Evolutionary conservation across 345 rosid genomes (phyloP), one percentile per base, ranked within the genome.

Genomic region (Melastoma malabathricum): DNA sequence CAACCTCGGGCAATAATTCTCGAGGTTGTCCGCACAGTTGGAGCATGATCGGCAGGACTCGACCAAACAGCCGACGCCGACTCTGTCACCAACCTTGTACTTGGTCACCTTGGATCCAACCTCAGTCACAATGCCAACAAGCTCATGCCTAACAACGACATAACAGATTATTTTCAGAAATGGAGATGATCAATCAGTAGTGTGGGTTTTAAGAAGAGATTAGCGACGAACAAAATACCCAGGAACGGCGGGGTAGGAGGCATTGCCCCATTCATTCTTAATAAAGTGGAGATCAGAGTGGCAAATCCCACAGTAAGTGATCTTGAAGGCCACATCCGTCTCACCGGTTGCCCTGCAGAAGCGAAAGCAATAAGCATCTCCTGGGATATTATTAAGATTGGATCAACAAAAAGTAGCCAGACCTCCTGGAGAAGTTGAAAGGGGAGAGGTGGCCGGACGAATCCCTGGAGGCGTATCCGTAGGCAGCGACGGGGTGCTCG

Each of bases 291-390:
- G 59, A 57, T 75, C 75, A 2, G 71, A 58, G 41, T 75, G 81
- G 44, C 81, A 75, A 23, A 72, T 60, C 17, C 77, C 77, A 47
- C 77, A 75, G 7, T 66, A 72, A 45, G 66, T 23, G 19, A 75
- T 61, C 43, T 69, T 55, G 50, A 75, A 67, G 0, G 72, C 59
- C 17, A 75, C 64, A 20, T 72, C 77, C 4, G 58, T 59, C 25
- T 45, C 54, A 4, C 70, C 70, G 0, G 61, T 68, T 43, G 64
- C 74, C 55, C 51, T 60, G 51, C 41, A 38, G 20, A 64, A 50
- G 57, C 1, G 8, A 5, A 22, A n/a, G 10, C 38, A 31, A 31
- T 9, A 22, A 22, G 25, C 25, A 1, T 4, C 25, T 4, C 25
- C 2, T 22, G 25, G 4, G 25, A 22, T n/a, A n/a, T n/a, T n/a